Evolutionary conservation across 2,329 filamentous ascomycete species (phyloP).

Genomic region (Paecilomyces dactylethromorphus): DNA sequence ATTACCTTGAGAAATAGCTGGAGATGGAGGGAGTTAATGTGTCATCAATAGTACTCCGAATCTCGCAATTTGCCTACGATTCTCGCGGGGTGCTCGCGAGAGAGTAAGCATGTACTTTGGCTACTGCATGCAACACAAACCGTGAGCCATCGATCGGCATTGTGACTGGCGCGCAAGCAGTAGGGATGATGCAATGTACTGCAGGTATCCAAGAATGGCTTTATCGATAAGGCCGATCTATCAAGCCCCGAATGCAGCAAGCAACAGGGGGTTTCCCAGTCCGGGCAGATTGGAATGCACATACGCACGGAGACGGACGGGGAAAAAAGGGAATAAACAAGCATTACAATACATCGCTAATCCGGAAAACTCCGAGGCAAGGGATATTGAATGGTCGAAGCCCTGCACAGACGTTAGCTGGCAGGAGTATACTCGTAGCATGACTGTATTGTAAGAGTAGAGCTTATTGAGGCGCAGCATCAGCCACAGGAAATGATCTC

Average conservation of each 20-base stretch:
- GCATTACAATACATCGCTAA: not conserved
- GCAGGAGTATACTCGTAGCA: no score
- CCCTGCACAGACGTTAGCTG: not conserved
- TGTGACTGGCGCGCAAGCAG: not conserved
- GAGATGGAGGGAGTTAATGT: not conserved
- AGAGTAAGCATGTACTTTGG: not conserved
- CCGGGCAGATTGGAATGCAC: not conserved
- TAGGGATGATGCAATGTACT: not conserved
- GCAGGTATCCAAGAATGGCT: not conserved
- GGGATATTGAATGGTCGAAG: not conserved
- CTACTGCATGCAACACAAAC: not conserved
- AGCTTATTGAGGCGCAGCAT: not conserved
- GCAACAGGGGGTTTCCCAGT: not conserved
- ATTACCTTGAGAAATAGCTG: not conserved
- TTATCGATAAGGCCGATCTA: not conserved
- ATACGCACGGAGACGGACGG: not conserved
- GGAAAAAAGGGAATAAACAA: not conserved
- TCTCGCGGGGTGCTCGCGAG: not conserved
- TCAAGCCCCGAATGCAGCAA: not conserved
- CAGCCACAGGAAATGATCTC: not conserved
- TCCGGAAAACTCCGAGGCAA: not conserved
- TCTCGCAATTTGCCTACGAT: not conserved
- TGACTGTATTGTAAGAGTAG: no score
- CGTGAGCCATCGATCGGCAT: not conserved
- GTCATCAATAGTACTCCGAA: not conserved